Base-by-base conservation (phyloP, 176 grass and related monocot genomes). In the Triticum urartu region DNA sequence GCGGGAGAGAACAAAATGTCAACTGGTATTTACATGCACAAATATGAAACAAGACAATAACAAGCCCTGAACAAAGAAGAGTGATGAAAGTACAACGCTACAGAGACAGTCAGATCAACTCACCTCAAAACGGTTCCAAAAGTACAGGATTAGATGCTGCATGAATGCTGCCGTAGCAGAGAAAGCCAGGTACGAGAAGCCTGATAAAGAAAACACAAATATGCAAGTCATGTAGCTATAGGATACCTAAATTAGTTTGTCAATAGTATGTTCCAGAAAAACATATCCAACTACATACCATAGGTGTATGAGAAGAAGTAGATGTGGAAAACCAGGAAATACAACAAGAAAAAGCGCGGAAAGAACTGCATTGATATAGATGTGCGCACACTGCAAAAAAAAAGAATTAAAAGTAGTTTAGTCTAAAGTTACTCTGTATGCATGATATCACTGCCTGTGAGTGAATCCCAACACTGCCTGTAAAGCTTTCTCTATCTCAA, bases 321-420 rank as follows among this genome's bases (percentile, higher is more conserved):
- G 79, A 99, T 92, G 86, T 99, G 97, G 68, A 99, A 99, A 84
- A 99, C 94, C n/a, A 99, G 87, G 68, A 99, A 99, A 91, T 99
- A 99, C 34, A 99, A 72, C 79, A 99, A 92, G 94, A 99, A 96
- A 82, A 99, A 99, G 25, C 97, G 92, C 12, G 97, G 97, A 89
- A 99, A 99, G 87, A 99, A 99, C 86, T 96, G 97, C 97, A 99
- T 96, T n/a, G 97, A 99, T 89, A 99, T 94, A 34, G 97, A 91
- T 87, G 97, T 99, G 77, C 97, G 84, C 52, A 99, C 94, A 78
- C 97, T 99, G 89, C 87, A 94, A 54, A 13, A 47, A 4, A 88
- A 11, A 64, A 30, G 50, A 85, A 70, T 40, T 81, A 32, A 63
- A 63, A 62, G 12, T 48, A 50, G 72, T 80, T 81, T 64, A 91